Base-by-base conservation (phyloP, 768 basidiomycete genomes). In the Boletus speciosus region DNA sequence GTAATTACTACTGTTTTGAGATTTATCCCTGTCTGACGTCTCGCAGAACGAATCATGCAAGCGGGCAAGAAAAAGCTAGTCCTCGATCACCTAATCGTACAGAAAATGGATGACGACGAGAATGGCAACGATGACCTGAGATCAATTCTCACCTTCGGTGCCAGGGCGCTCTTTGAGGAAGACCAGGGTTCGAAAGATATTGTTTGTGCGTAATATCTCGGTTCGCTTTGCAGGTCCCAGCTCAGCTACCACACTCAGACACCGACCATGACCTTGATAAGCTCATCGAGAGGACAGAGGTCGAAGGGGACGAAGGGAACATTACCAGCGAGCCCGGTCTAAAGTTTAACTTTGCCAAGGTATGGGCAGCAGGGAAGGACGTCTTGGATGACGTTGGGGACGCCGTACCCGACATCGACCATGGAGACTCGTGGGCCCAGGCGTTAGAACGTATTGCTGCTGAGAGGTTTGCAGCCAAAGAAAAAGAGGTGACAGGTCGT, bases 21-120 rank as follows among this genome's bases (percentile, higher is more conserved):
- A 39, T 19, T 36, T 25, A 14, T 16, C 19, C 21, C 14, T 21
- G 21, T 49, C 56, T 54, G 54, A 63, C 37, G 16, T 59, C n/a
- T 40, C 38, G 19, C 62, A 96, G 94, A 97, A 64, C 88, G 87
- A 42, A 98, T 97, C 61, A 80, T 96, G 71, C 86, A 93, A 71
- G 82, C 85, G 25, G 93, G 91, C n/a, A 96, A 96, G 76, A 93
- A 91, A 77, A 98, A 98, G 69, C 80, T 98, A 29, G 87, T 93
- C 14, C 76, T 98, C 9, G 94, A 98, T 62, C 95, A 98, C 73
- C 76, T 98, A 15, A 95, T 98, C 59, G 95, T 98, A 21, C 90
- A 97, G 71, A 93, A 92, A 67, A 93, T 96, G 88, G 91, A 93
- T 58, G 88, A 92, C 51, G 82, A 81, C 45, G 90, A 89, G 42